These are phyloP conservation scores for Corinectria fuckeliana DNA, from an alignment of 2,329 filamentous ascomycete species.

Conservation along the genomic window DNA sequence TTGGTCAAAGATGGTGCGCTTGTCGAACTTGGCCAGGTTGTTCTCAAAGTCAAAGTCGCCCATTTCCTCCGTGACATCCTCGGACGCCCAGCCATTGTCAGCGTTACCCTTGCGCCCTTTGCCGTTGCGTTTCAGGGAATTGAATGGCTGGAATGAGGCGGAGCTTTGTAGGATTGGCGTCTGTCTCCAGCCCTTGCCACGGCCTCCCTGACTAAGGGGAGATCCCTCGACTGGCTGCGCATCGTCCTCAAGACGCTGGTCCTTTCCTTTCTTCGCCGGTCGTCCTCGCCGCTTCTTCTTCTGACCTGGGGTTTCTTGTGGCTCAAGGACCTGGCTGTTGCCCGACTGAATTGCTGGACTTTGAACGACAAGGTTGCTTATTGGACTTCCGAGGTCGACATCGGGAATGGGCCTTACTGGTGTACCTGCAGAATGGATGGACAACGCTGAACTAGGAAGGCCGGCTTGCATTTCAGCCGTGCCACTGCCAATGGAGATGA, in stretches of 20 bases:
- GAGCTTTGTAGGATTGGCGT: conserved; percentile 67
- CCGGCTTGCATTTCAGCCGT: conserved; percentile 21
- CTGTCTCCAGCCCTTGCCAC: conserved; percentile 64
- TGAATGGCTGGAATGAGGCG: conserved; percentile 67
- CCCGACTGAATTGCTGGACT: conserved; percentile 21
- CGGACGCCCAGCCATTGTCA: conserved; percentile 91
- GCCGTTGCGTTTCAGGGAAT: conserved; percentile 63
- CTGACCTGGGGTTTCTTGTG: conserved; percentile 33
- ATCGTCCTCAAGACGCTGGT: conserved; percentile 39
- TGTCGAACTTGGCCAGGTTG: conserved; percentile 93
- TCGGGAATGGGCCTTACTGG: conserved; percentile 30
- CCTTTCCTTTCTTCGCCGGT: conserved; percentile 42
- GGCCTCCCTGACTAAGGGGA: conserved; percentile 37
- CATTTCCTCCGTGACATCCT: conserved; percentile 93
- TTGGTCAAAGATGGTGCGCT: conserved; percentile 87
- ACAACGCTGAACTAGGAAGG: conserved; percentile 16
- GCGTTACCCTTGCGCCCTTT: conserved; percentile 52
- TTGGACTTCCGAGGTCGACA: conserved; percentile 34
- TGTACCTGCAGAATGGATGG: conserved; percentile 8
- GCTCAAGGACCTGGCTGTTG: conserved; percentile 28
- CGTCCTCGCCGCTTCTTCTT: conserved; percentile 43
- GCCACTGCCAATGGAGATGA: conserved; percentile 11
- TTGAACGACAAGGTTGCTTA: conserved; percentile 36
- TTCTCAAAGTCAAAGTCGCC: conserved; percentile 94
- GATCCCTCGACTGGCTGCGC: conserved; percentile 32